Evolutionary conservation across 495 filamentous ascomycete species (phyloP).

Genomic region (Tuber microsphaerosporum): DNA sequence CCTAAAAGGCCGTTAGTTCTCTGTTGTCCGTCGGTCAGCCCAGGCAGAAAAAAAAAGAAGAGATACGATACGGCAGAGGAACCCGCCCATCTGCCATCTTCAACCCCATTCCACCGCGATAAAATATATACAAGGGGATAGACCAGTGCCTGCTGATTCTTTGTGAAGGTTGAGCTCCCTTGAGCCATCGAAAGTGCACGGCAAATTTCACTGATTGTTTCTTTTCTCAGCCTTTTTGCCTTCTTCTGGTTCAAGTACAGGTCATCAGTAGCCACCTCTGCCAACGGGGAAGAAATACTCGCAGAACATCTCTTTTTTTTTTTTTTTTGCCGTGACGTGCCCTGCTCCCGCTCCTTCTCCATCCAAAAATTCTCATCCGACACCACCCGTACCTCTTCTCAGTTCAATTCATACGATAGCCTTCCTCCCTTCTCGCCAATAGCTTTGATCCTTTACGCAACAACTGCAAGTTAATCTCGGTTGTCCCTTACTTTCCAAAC

Average conservation of each 20-base stretch:
- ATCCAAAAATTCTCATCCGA: neutral
- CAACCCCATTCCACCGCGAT: neutral
- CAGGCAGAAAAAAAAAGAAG: neutral
- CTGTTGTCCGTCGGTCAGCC: neutral
- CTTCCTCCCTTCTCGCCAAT: slow-evolving; percentile 1
- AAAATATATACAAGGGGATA: neutral
- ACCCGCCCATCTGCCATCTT: neutral
- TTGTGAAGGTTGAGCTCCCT: neutral
- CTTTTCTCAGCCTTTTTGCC: neutral
- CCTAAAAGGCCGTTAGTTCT: neutral
- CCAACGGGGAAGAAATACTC: neutral
- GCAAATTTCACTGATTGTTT: neutral
- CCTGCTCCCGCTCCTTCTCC: neutral
- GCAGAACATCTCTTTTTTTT: neutral
- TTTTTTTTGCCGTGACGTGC: slow-evolving; percentile 1
- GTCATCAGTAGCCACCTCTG: neutral
- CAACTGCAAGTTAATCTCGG: neutral
- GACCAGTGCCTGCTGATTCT: neutral
- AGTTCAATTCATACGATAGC: slow-evolving; percentile 2
- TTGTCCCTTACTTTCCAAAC: neutral
- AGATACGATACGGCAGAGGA: neutral
- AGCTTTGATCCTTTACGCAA: neutral
- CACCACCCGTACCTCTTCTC: slow-evolving; percentile 1
- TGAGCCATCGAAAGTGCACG: neutral
- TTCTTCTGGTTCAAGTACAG: neutral